Conservation (phyloP, 2,329 filamentous ascomycete species). For the Trichothecium roseum region DNA sequence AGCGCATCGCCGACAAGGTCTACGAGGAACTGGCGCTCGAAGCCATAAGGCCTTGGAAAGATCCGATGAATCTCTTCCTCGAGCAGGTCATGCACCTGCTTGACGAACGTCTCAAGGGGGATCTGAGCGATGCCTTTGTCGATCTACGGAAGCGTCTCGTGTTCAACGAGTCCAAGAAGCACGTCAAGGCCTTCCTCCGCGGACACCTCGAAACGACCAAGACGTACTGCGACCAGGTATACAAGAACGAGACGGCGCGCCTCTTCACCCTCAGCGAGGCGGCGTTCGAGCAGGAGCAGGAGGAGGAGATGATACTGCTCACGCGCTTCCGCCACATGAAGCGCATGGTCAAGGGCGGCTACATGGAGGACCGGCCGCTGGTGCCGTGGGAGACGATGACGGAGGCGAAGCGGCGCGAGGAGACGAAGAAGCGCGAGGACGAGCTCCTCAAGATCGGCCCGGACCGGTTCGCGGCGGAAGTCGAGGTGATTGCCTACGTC, state of each 20-base stretch:
- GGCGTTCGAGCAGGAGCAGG: conserved; percentile 32
- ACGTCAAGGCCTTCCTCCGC: conserved; percentile 33
- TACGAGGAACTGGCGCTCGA: conserved; percentile 46
- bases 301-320: conserved; percentile 34
- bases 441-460: conserved; percentile 37
- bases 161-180: conserved; percentile 33
- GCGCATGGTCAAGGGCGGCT: conserved; percentile 31
- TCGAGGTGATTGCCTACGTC: conserved; percentile 52
- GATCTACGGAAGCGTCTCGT: conserved; percentile 35
- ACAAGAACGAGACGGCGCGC: conserved; percentile 40
- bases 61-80: conserved; percentile 39
- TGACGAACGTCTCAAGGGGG: conserved; percentile 30
- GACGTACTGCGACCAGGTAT: conserved; percentile 31
- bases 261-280: conserved; percentile 48
- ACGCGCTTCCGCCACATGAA: conserved; percentile 36
- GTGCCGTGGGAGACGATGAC: conserved; percentile 34
- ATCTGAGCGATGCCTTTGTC: conserved; percentile 37
- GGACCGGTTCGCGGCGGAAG: conserved; percentile 49
- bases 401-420: conserved; percentile 34
- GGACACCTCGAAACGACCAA: conserved; percentile 24
- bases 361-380: conserved; percentile 14
- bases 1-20: conserved; percentile 47
- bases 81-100: conserved; percentile 37
- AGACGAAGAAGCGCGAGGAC: conserved; percentile 28
- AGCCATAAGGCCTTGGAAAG: conserved; percentile 48